Evolutionary conservation across 1,284 basidiomycete species (phyloP), one percentile per base, ranked within the genome.

Genomic region (Sutorius eximius): DNA sequence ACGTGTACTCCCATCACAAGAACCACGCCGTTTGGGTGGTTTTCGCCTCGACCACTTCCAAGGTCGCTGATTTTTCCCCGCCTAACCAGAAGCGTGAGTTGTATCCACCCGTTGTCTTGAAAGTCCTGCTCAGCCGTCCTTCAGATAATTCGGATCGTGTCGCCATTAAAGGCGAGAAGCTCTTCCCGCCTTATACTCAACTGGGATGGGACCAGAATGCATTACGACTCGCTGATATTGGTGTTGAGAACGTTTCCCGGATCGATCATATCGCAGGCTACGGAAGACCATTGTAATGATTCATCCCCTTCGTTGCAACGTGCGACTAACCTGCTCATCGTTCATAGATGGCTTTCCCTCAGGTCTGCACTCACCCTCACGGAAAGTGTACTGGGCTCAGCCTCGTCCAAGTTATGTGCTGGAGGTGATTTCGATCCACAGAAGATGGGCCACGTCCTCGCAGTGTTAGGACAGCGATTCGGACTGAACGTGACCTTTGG

Each of bases 11-110:
- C 0, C 47, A 57, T 42, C 13, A 24, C 2, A 0, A 12, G 4
- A 38, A 34, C 7, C 36, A 60, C 34, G 44, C 51, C 0, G 27
- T 60, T 2, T 61, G 61, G 61, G 51, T 61, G 0, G 53, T 50
- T 12, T 63, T 63, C 15, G 51, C 58, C 1, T 61, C 53, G 0
- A 61, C 61, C 0, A 58, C 54, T 11, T 52, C 61, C 18, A 53
- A 48, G 15, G 47, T 63, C 8, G 30, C 48, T 0, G 43, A 62
- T 29, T 57, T 61, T 30, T 57, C 45, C 0, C 57, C 45, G 0
- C 60, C 51, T 5, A 49, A 51, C 22, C 30, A 53, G 7, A 59
- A 22, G 27, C 4, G 58, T 22, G 6, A 0, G 43, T 27, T 3
- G 16, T 29, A 8, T 38, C n/a, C n/a, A 9, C 22, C 16, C 24